These are phyloP conservation scores for Tuctoria greenei DNA, from an alignment of 176 grass and related monocot genomes.

Conservation along the genomic window DNA sequence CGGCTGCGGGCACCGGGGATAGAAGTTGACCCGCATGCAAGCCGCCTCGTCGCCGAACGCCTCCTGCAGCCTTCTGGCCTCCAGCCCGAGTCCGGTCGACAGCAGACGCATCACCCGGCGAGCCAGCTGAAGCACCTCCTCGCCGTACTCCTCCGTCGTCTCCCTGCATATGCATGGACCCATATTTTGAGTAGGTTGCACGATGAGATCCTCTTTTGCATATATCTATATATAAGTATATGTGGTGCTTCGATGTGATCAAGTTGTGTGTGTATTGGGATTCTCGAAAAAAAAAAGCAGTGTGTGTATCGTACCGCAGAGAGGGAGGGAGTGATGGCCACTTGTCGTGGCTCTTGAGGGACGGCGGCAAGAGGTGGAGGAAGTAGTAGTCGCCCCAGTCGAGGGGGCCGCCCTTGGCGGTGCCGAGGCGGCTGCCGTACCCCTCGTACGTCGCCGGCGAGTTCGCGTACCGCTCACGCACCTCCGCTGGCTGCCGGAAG, in stretches of 20 bases:
- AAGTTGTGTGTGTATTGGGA: not conserved
- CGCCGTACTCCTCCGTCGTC: constrained; percentile 66
- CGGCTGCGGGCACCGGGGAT: constrained; percentile 82
- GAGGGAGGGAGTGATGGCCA: constrained; percentile 55
- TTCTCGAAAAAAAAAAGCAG: too few relatives aligned
- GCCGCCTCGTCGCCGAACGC: constrained; percentile 67
- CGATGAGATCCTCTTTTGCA: not conserved
- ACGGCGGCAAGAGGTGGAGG: constrained; percentile 60
- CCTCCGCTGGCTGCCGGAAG: constrained; percentile 59
- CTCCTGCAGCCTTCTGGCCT: constrained; percentile 38
- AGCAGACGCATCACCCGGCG: constrained; percentile 49
- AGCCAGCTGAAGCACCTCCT: constrained; percentile 49
- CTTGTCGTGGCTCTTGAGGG: constrained; percentile 70
- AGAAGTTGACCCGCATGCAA: constrained; percentile 77
- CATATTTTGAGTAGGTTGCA: too few relatives aligned
- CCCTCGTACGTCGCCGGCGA: constrained; percentile 86
- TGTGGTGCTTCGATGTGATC: not conserved
- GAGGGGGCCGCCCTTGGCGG: constrained; percentile 48
- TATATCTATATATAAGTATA: not conserved
- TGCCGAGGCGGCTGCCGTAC: constrained; percentile 82
- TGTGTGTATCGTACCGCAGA: constrained; percentile 35
- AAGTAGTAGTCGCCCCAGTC: constrained; percentile 95
- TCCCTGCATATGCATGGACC: constrained; percentile 26
- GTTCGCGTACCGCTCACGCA: constrained; percentile 72
- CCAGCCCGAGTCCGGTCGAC: constrained; percentile 58